phyloP scores from a whole-genome alignment of 768 basidiomycete genomes.

The Boletus sensibilis region DNA sequence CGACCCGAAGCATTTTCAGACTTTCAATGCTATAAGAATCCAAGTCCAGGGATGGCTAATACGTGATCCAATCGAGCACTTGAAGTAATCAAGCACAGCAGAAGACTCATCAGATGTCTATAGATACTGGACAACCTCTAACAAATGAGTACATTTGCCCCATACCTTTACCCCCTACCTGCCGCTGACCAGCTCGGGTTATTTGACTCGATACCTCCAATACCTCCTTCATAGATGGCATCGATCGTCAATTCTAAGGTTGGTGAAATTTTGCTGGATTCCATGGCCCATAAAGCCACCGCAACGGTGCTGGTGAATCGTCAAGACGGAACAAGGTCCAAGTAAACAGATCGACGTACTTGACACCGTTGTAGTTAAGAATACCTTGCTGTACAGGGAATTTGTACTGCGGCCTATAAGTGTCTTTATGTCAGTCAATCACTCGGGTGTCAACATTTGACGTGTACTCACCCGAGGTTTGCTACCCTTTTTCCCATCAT shows the following conservation, averaged over 20 bases:
- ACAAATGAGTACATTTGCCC: not conserved
- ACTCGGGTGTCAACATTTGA: not conserved
- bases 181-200: constrained; percentile 56
- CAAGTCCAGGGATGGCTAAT: not conserved
- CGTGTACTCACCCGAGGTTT: constrained; percentile 56
- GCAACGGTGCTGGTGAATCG: constrained; percentile 46
- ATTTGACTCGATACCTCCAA: constrained; percentile 52
- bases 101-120: not conserved
- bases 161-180: constrained; percentile 17
- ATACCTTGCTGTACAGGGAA: constrained; percentile 87
- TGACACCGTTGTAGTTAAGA: constrained; percentile 65
- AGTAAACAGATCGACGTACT: constrained; percentile 40
- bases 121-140: not conserved
- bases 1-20: not conserved
- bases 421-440: constrained; percentile 3
- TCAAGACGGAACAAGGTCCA: not conserved
- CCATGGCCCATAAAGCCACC: constrained; percentile 71
- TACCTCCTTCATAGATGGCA: constrained; percentile 60
- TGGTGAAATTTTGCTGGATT: constrained; percentile 46
- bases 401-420: constrained; percentile 63
- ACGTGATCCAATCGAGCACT: not conserved
- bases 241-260: constrained; percentile 55
- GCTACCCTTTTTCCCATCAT: constrained; percentile 82
- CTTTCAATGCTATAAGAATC: not conserved
- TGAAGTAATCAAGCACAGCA: not conserved